Base-by-base conservation (phyloP, 257 asterid species). In the Ajuga chamaepitys region DNA sequence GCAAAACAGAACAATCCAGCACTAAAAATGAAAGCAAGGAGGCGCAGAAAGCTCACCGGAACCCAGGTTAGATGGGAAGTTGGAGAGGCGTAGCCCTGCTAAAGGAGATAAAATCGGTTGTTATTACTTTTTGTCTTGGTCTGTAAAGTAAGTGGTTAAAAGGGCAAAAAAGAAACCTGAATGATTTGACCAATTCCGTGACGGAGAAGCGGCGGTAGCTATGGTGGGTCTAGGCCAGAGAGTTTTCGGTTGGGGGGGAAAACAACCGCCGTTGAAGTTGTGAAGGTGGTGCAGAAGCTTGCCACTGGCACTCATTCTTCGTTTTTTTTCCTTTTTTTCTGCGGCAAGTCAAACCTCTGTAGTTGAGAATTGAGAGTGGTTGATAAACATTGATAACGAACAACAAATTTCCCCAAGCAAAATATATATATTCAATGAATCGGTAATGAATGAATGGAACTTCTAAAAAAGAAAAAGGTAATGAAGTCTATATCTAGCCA, bases 241-340 rank as follows among this genome's bases (percentile, higher is more conserved):
- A 34, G 14, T 24, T 11, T 47, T 34, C 34, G 53, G 61, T 51
- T 21, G 76, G 70, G 61, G 60, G 7, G 47, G 54, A 70, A 72
- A 75, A 55, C 17, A 65, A 62, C 62, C 73, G 67, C 81, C 68
- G 56, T 52, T 68, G 73, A 45, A 74, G 58, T 44, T 28, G 67
- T 53, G 54, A 25, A 53, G 70, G 70, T 64, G 75, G 52, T 56
- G 78, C 62, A 86, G 80, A 57, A 84, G 64, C 45, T 67, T 76
- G 72, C 72, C 52, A 52, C 28, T 66, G 58, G 53, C 45, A 75
- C 73, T 77, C 96, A 85, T 87, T 30, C 25, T 10, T 78, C 61
- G 45, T 30, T 54, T 6, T 11, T n/a, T 11, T n/a, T 38, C 9
- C 24, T 2, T 11, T 4, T 11, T 24, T 28, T 10, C 17, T 35